Evolutionary conservation across 108 stramenopile species (phyloP), one percentile per base, ranked within the genome.

Genomic region (Cylindrotheca fusiformis): DNA sequence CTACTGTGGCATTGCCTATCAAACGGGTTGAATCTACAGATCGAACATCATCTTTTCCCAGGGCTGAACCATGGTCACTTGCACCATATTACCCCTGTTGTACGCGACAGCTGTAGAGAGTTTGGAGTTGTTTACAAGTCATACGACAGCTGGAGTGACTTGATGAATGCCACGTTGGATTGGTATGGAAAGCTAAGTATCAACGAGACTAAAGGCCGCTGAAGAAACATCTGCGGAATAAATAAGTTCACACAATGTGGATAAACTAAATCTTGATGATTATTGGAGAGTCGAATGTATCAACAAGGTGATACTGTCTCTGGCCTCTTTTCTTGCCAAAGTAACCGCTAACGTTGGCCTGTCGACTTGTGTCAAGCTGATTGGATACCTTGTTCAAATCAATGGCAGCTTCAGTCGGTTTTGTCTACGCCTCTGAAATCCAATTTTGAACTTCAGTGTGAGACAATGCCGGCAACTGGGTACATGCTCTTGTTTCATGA

Each of bases 71-170:
- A 87, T 58, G 70, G 76, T 55, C 90, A 95, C 77, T 83, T 90
- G 67, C 88, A 88, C 14, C 72, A 64, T 21, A 88, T 95, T 52
- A 80, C 88, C 2, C 88, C 88, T 18, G 75, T 88, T 46, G 91
- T 95, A 30, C 53, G 65, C 49, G 53, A 74, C 25, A 83, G 78
- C 8, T 92, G 90, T 58, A 65, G 71, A 58, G 82, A 90, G 58
- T 76, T 61, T 58, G 81, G 79, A 18, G 83, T 95, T 14, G 30
- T 60, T 0, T 92, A 95, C 70, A 74, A 80, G 58, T 70, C 55
- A 2, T 81, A 71, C 41, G 64, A 70, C 24, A 60, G 65, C 4
- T 81, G 80, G 80, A 52, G 19, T 12, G 80, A 74, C 14, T 31
- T 81, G 25, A 71, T 77, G 72, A 26, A 47, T 22, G 76, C 76